Evolutionary conservation across 495 filamentous ascomycete species (phyloP), one percentile per base, ranked within the genome.

Genomic region (Aspergillus haitiensis): DNA sequence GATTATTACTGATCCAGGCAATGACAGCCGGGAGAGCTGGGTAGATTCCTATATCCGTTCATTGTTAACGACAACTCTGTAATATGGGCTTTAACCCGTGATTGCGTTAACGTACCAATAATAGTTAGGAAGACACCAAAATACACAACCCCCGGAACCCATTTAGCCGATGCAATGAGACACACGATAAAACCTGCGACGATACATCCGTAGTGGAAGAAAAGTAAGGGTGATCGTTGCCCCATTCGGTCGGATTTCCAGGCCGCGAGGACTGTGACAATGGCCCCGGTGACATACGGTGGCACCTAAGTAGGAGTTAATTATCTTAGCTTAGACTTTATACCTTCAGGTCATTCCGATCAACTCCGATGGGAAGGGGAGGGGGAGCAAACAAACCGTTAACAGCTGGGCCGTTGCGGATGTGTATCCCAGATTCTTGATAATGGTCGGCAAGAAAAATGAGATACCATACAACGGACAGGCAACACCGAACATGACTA

Each of bases 121-220:
- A 88, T 82, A 2, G 83, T 85, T 15, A 93, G 74, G 64, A 91
- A 92, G 1, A 92, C 82, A 6, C 88, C 89, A 34, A 79, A 87
- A 65, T 93, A 93, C 0, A 88, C 81, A 2, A 88, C 81, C 0
- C 79, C 82, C 3, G 88, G 87, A 15, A 73, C 70, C 11, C 76
- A 71, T 5, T 73, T 71, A 5, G 72, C 72, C 0, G 76, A 68
- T 2, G 69, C 65, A 21, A 72, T 69, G 40, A 79, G 67, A 46
- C 71, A 69, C 70, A 90, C 86, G 51, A 86, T 74, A 61, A 89
- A 89, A 12, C 88, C 87, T 15, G 86, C 68, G 4, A 82, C 70
- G 70, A 87, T 85, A 51, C 84, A 65, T 18, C 78, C 67, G 62
- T 88, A 72, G 60, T 81, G 82, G 40, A 72, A 72, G 27, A 91